Conservation (phyloP, 2,329 filamentous ascomycete genomes). For the Cladosporium austrohemisphaericum region DNA sequence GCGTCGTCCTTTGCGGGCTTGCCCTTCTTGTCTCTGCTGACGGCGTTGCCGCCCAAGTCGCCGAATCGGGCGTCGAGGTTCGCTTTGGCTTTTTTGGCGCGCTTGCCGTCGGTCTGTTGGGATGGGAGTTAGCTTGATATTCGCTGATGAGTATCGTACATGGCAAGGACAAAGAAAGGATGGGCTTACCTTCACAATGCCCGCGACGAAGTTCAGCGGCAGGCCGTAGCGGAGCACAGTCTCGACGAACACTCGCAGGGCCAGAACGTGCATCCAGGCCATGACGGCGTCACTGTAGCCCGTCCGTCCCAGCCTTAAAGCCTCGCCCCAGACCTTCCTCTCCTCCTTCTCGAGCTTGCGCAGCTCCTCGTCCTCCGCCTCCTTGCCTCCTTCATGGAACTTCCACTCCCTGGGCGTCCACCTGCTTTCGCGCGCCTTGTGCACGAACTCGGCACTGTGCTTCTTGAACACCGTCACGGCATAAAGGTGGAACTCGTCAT, state of each 20-base stretch:
- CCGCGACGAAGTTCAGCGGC: slow-evolving; percentile 83
- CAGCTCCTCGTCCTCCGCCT: slow-evolving; percentile 84
- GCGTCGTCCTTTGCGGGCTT: slow-evolving; percentile 87
- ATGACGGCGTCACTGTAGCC: slow-evolving; percentile 95
- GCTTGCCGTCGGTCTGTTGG: slow-evolving; percentile 73
- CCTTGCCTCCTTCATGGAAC: slow-evolving; percentile 82
- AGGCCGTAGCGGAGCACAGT: slow-evolving; percentile 94
- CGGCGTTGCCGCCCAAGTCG: slow-evolving; percentile 90
- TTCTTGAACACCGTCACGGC: slow-evolving; percentile 94
- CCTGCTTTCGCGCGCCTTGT: slow-evolving; percentile 86
- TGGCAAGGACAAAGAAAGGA: neutral
- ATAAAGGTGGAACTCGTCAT: slow-evolving; percentile 86
- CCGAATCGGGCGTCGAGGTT: slow-evolving; percentile 77
- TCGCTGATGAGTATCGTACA: neutral
- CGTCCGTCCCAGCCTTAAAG: slow-evolving; percentile 78
- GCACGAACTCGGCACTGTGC: slow-evolving; percentile 77
- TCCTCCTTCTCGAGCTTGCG: slow-evolving; percentile 79
- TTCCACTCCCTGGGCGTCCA: slow-evolving; percentile 96
- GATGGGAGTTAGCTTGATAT: slow-evolving; percentile 14
- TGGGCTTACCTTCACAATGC: slow-evolving; percentile 70
- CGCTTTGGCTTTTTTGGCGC: slow-evolving; percentile 65
- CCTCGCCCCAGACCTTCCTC: slow-evolving; percentile 88
- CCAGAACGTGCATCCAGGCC: slow-evolving; percentile 91
- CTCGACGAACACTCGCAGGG: slow-evolving; percentile 91
- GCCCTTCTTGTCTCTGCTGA: slow-evolving; percentile 90